Conservation (phyloP, 495 filamentous ascomycete genomes). For the Parmelia sp. region DNA sequence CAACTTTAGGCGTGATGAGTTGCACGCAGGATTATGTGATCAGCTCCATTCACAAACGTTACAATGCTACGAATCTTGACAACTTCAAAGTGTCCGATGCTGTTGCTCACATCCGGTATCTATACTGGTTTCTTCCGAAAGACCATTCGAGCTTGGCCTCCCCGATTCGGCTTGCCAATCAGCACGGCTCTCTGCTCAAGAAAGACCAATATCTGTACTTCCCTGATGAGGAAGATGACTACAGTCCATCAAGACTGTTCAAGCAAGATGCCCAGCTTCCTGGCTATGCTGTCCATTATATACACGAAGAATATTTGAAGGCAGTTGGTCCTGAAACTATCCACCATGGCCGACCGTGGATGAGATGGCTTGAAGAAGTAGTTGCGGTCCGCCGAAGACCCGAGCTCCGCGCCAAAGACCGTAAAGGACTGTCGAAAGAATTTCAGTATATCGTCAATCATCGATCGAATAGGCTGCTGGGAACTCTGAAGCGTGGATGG, state of each 20-base stretch:
- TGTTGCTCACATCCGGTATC: conserved; percentile 7
- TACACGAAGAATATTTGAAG: conserved; percentile 6
- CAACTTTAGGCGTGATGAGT: conserved; percentile 26
- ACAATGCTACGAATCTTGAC: too few relatives aligned
- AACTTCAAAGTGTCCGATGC: neutral
- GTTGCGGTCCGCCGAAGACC: conserved; percentile 1
- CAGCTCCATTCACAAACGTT: too few relatives aligned
- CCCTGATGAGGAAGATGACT: conserved; percentile 4
- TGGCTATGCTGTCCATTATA: conserved; percentile 1
- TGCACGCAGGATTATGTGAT: conserved; percentile 10
- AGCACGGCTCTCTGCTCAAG: conserved; percentile 6
- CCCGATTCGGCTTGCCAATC: conserved; percentile 4
- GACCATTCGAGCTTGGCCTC: neutral
- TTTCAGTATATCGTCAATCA: conserved; percentile 6
- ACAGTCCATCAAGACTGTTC: conserved; percentile 6
- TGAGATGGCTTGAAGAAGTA: neutral
- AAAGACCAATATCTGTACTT: conserved; percentile 4
- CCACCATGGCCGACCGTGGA: conserved; percentile 2
- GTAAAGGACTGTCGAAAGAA: conserved; percentile 3
- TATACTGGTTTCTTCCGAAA: conserved; percentile 9
- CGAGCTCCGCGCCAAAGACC: neutral
- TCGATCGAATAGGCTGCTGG: conserved; percentile 6
- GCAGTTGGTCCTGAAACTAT: neutral
- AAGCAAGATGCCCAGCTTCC: conserved; percentile 6
- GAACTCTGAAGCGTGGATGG: conserved; percentile 8